Base-by-base conservation (phyloP, 2,329 filamentous ascomycete species). In the Coccinonectria pachysandricola region DNA sequence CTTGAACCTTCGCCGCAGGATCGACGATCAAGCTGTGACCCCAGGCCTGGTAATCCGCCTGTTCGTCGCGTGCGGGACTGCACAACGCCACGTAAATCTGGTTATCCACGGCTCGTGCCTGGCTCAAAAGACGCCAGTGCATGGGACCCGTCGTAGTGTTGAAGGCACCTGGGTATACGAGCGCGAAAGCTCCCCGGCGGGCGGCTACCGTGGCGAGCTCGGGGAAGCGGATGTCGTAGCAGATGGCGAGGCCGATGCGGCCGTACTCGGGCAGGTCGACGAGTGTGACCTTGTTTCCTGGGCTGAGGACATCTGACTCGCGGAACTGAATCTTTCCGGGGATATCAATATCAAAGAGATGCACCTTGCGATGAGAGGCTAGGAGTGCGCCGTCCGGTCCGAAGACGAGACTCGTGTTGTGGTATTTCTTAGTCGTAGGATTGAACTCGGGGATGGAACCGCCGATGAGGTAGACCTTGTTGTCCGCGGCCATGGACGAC, bases 321-420 rank as follows among this genome's bases (percentile, higher is more conserved):
- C 72, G 73, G 60, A 98, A 98, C 8, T 62, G 79, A 54, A 98
- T 94, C 61, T 87, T 87, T 36, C 86, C 88, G 1, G 91, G 91
- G 38, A 98, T 96, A 53, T 93, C 79, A 45, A 98, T 98, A 58
- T 96, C 91, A 56, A 98, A 98, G 21, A 98, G 69, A 57, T 98
- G 91, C 21, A 91, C 77, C 62, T 98, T 98, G 44, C 91, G 75
- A 55, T 96, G 87, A 3, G 77, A 83, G 5, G 76, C 84, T n/a
- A 98, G 66, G 24, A 95, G 65, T n/a, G 67, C 53, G 4, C 91
- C 91, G 7, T 67, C 60, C 0, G 86, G 87, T 0, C 67, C 72
- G 56, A 98, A 98, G 6, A 80, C 75, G 23, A 98, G 64, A 15
- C 75, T 79, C 3, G 91, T 96, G 61, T 98, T 98, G 68, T 91